These are phyloP conservation scores for Vachellia pachyceras DNA, from an alignment of 306 rosid genomes.

Conservation along the genomic window DNA sequence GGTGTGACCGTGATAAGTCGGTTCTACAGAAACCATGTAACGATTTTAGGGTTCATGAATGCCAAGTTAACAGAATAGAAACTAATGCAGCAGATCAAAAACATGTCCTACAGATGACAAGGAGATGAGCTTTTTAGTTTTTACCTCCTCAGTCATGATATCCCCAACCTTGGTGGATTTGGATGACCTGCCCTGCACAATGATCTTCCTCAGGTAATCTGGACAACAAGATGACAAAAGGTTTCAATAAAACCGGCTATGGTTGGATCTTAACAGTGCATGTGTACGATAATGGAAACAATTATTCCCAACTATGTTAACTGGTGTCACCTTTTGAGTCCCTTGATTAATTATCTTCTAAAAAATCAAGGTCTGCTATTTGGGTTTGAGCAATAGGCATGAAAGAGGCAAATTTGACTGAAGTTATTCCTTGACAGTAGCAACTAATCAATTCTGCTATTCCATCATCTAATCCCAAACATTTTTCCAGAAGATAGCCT, in stretches of 20 bases:
- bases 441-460: not conserved
- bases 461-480: no score
- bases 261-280: not conserved
- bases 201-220: slow-evolving; percentile 99
- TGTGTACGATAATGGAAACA: no score
- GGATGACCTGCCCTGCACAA: slow-evolving; percentile 98
- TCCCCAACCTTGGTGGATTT: slow-evolving; percentile 98
- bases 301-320: no score
- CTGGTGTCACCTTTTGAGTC: no score
- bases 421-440: slow-evolving; percentile 2
- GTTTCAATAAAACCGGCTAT: not conserved
- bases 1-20: slow-evolving; percentile 92
- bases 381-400: no score
- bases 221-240: slow-evolving; percentile 25
- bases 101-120: not conserved
- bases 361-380: no score
- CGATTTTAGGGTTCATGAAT: slow-evolving; percentile 34
- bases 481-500: no score
- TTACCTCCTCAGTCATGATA: slow-evolving; percentile 99
- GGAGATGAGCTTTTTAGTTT: not conserved
- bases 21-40: slow-evolving; percentile 62
- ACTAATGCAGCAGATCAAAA: not conserved
- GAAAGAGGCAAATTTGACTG: slow-evolving; percentile 7
- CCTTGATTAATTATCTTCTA: no score
- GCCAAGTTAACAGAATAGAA: not conserved